Evolutionary conservation across 2,329 filamentous ascomycete species (phyloP).

Genomic region (Elsinoe australis): DNA sequence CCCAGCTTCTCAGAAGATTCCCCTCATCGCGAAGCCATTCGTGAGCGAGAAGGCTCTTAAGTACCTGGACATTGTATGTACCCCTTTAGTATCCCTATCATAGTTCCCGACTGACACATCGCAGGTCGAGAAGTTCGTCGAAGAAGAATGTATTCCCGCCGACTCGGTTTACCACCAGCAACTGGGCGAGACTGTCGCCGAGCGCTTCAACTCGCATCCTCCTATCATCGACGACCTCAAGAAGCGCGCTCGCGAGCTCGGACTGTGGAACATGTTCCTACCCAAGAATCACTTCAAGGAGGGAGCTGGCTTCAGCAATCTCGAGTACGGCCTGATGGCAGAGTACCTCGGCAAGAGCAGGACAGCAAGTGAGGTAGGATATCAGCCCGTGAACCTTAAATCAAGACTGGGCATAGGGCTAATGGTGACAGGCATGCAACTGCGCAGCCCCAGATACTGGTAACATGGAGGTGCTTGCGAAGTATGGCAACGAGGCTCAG

Average conservation of each 20-base stretch:
- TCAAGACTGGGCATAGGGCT: constrained; percentile 30
- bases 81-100: background rate
- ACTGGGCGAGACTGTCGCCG: constrained; percentile 60
- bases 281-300: constrained; percentile 92
- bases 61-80: constrained; percentile 63
- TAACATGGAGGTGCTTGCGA: constrained; percentile 47
- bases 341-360: constrained; percentile 86
- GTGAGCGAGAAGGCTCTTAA: constrained; percentile 80
- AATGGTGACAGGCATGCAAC: constrained; percentile 72
- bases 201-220: constrained; percentile 75
- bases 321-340: constrained; percentile 97
- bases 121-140: constrained; percentile 86
- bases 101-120: constrained; percentile 16
- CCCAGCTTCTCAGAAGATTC: constrained; percentile 49
- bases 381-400: background rate
- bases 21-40: constrained; percentile 50
- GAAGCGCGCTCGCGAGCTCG: constrained; percentile 68
- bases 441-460: constrained; percentile 43
- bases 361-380: constrained; percentile 60
- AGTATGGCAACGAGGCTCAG: constrained; percentile 45
- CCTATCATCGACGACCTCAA: constrained; percentile 83
- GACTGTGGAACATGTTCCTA: constrained; percentile 97
- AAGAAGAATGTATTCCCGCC: constrained; percentile 74
- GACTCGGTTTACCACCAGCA: constrained; percentile 75
- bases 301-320: constrained; percentile 86